phyloP scores from a whole-genome alignment of 768 basidiomycete genomes.

The Ramaria rubella region DNA sequence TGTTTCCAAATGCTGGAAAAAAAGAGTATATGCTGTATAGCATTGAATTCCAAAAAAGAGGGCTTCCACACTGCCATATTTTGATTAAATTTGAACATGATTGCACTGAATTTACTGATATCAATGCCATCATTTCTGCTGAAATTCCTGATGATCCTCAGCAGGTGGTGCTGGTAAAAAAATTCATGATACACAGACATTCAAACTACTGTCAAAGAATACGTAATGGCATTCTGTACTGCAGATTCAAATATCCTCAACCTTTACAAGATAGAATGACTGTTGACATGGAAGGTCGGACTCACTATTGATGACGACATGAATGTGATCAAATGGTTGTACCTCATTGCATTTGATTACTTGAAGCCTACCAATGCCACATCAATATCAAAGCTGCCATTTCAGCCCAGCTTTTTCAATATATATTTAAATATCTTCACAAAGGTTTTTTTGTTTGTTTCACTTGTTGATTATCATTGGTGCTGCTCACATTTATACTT shows the following conservation, averaged over 20 bases:
- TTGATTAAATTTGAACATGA: conserved; percentile 26
- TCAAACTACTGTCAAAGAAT: conserved; percentile 25
- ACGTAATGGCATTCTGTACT: conserved; percentile 15
- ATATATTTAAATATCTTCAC: conserved; percentile 35
- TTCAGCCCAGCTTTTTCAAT: conserved; percentile 29
- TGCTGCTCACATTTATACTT: background rate
- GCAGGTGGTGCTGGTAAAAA: no score
- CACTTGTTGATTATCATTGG: background rate
- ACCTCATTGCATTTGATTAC: conserved; percentile 20
- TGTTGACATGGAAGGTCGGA: conserved; percentile 24
- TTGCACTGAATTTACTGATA: conserved; percentile 20
- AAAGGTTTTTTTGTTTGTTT: conserved; percentile 23
- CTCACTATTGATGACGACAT: conserved; percentile 22
- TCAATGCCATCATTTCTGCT: conserved; percentile 30
- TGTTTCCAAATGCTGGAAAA: conserved; percentile 27
- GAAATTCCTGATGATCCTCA: conserved; percentile 25
- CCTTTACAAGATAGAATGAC: conserved; percentile 17
- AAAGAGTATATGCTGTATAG: conserved; percentile 28
- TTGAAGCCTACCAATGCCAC: conserved; percentile 28
- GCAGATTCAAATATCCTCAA: conserved; percentile 20
- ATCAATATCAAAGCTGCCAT: conserved; percentile 31
- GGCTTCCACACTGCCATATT: conserved; percentile 37
- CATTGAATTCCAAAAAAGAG: no score
- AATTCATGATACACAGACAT: conserved; percentile 33
- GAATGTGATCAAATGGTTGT: conserved; percentile 26